phyloP scores from a whole-genome alignment of 2,329 filamentous ascomycete species.

The Chaetomium sp. region DNA sequence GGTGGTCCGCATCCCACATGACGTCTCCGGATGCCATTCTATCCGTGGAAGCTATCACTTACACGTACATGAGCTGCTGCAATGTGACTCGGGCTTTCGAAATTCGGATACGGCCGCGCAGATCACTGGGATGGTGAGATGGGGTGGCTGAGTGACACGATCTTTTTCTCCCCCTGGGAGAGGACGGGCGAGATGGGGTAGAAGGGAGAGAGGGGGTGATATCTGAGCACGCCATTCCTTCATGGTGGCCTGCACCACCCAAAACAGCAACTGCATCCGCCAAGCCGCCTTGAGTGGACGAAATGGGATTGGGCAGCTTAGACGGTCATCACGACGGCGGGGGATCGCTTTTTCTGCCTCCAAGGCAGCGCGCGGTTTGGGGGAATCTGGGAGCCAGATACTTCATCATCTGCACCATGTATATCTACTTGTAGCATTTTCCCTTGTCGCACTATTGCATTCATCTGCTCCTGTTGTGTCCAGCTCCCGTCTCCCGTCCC shows the following conservation, averaged over 20 bases:
- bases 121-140: slow-evolving; percentile 16
- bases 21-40: no score
- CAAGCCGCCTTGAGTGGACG: slow-evolving; percentile 6
- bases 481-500: no score
- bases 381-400: no score
- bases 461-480: no score
- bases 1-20: no score
- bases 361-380: no score
- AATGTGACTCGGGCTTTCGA: not conserved
- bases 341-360: not conserved
- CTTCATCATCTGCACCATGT: no score
- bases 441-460: no score
- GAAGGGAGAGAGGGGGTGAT: not conserved
- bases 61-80: no score
- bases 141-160: slow-evolving; percentile 19
- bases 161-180: not conserved
- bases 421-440: no score
- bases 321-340: not conserved
- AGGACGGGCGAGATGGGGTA: not conserved
- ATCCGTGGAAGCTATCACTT: no score
- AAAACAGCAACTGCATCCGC: slow-evolving; percentile 9
- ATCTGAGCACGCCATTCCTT: slow-evolving; percentile 15
- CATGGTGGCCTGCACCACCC: not conserved
- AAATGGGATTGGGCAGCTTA: not conserved
- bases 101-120: not conserved